These are phyloP conservation scores for Gaeumannomyces sp. DNA, from an alignment of 2,329 filamentous ascomycete species.

Conservation along the genomic window DNA sequence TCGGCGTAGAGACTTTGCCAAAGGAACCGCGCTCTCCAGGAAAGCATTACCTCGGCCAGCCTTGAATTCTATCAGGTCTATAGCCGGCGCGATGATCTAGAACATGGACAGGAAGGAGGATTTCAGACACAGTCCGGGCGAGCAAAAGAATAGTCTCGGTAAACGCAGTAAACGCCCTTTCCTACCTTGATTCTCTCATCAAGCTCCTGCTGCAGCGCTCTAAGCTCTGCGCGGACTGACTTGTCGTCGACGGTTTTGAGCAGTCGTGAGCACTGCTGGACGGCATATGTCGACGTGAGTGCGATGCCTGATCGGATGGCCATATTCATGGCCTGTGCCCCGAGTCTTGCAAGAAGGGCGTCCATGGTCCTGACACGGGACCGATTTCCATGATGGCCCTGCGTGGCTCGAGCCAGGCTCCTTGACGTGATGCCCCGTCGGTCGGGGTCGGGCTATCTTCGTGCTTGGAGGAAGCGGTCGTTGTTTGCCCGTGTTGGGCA, in stretches of 20 bases:
- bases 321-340: conserved; percentile 79
- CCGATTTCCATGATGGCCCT: conserved; percentile 10
- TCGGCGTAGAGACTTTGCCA: conserved; percentile 76
- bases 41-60: conserved; percentile 48
- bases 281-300: conserved; percentile 78
- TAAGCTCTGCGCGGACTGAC: conserved; percentile 61
- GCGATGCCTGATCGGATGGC: conserved; percentile 83
- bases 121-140: neutral
- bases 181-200: conserved; percentile 76
- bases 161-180: neutral
- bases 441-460: neutral
- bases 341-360: conserved; percentile 46
- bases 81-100: conserved; percentile 80
- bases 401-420: neutral
- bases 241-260: conserved; percentile 71
- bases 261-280: conserved; percentile 72
- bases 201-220: conserved; percentile 64
- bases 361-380: conserved; percentile 56
- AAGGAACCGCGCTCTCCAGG: conserved; percentile 75
- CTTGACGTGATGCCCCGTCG: neutral
- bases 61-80: conserved; percentile 88
- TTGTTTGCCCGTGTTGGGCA: neutral
- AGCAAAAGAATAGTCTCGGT: neutral
- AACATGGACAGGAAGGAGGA: neutral
- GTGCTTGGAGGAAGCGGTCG: neutral